These are phyloP conservation scores for Populus trichocarpa DNA, from an alignment of 441 rosid genomes.

Conservation along the genomic window DNA sequence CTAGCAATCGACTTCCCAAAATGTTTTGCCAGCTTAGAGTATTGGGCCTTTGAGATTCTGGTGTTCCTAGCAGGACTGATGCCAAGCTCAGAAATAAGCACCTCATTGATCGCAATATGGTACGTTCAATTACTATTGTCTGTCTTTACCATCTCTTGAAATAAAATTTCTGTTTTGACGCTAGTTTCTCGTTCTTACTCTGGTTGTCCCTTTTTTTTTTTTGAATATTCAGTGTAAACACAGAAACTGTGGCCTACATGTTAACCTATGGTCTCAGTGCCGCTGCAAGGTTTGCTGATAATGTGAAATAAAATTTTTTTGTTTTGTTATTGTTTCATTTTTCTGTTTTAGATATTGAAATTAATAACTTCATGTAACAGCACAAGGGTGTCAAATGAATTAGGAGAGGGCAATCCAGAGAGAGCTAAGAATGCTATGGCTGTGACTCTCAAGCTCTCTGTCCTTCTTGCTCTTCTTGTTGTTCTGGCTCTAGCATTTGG, in stretches of 20 bases:
- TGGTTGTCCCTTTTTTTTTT: background rate
- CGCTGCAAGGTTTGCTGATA: constrained; percentile 47
- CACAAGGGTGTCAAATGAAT: constrained; percentile 37
- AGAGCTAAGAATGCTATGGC: constrained; percentile 63
- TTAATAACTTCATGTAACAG: constrained; percentile 22
- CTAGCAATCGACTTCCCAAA: background rate
- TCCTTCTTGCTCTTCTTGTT: constrained; percentile 40
- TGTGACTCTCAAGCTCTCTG: constrained; percentile 49
- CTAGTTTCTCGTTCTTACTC: background rate
- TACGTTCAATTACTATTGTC: constrained; percentile 8
- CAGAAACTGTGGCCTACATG: constrained; percentile 58
- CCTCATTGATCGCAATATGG: constrained; percentile 79
- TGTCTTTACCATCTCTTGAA: background rate
- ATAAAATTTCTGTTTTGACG: background rate
- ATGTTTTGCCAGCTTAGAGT: constrained; percentile 51
- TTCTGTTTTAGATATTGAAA: background rate
- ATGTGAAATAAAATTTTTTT: background rate
- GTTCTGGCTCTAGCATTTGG: constrained; percentile 48
- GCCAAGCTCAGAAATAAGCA: constrained; percentile 50
- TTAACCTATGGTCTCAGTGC: constrained; percentile 62
- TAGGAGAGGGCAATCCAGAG: constrained; percentile 43
- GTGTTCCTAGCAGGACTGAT: constrained; percentile 71
- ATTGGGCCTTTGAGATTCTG: constrained; percentile 71
- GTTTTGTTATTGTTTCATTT: background rate
- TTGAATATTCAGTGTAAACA: constrained; percentile 43